phyloP scores from a whole-genome alignment of 352 stramenopile species.

The Phytopythium sindhum region DNA sequence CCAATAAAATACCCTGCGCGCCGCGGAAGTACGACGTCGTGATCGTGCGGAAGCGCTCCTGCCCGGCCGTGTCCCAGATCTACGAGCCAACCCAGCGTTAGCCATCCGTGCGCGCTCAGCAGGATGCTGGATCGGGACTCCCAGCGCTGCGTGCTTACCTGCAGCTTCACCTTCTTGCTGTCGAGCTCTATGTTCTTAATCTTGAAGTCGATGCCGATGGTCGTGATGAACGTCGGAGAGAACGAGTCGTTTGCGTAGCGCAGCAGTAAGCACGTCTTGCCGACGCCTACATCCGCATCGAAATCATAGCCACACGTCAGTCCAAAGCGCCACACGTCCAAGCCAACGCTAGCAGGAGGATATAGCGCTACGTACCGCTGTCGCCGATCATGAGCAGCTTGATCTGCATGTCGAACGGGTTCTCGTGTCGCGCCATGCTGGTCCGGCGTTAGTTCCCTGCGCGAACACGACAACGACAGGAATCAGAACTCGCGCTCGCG shows the following conservation, averaged over 20 bases:
- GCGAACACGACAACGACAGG: not conserved
- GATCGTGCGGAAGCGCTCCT: constrained; percentile 99
- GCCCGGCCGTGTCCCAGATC: constrained; percentile 98
- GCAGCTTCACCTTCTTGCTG: constrained; percentile 97
- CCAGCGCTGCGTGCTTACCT: constrained; percentile 31
- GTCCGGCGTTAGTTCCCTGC: not conserved
- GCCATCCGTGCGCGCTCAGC: not conserved
- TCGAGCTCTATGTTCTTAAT: constrained; percentile 93
- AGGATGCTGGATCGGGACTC: too few species aligned
- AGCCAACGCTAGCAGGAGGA: not conserved
- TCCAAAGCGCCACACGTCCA: not conserved
- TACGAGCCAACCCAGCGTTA: constrained; percentile 7
- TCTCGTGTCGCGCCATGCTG: constrained; percentile 87
- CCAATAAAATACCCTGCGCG: constrained; percentile 98
- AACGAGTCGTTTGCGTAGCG: constrained; percentile 90
- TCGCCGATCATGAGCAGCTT: constrained; percentile 98
- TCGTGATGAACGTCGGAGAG: constrained; percentile 89
- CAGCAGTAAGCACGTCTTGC: constrained; percentile 86
- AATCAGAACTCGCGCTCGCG: not conserved
- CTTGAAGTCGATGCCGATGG: constrained; percentile 90
- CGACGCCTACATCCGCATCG: constrained; percentile 53
- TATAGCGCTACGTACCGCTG: constrained; percentile 71
- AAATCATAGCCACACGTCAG: not conserved
- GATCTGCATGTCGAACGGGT: constrained; percentile 97
- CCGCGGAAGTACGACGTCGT: constrained; percentile 99